Percentiles rank a stretch among this genome's conserved stretches.
Evolutionary conservation across 2,329 filamentous ascomycete species (phyloP).

Genomic region (Knoxdaviesia capensis): DNA sequence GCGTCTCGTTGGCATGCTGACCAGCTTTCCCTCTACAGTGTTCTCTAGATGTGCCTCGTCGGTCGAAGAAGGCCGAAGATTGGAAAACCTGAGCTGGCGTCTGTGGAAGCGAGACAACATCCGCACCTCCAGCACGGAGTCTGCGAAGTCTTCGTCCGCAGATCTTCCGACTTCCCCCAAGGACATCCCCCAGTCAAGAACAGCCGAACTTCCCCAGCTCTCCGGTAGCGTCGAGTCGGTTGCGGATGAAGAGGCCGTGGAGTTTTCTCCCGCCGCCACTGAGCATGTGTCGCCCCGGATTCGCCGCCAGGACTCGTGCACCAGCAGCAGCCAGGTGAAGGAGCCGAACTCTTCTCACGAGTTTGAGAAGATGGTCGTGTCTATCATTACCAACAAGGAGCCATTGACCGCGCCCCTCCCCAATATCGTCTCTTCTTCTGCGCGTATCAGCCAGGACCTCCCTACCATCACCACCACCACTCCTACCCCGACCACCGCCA

Average conservation of each 20-base stretch:
- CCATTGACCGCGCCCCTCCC: slow-evolving; percentile 36
- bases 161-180: slow-evolving; percentile 22
- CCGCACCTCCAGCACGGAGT: slow-evolving; percentile 50
- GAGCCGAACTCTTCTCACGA: slow-evolving; percentile 64
- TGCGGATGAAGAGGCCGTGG: slow-evolving; percentile 41
- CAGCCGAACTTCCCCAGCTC: slow-evolving; percentile 45
- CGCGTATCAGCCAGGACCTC: background rate
- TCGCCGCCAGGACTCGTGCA: slow-evolving; percentile 49
- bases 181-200: slow-evolving; percentile 23
- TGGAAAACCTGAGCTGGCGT: slow-evolving; percentile 93
- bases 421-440: slow-evolving; percentile 3
- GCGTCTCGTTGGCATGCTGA: slow-evolving; percentile 11
- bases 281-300: slow-evolving; percentile 48
- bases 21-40: slow-evolving; percentile 28
- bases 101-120: slow-evolving; percentile 89
- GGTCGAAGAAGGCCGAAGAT: slow-evolving; percentile 73
- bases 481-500: slow-evolving; percentile 9
- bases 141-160: slow-evolving; percentile 17
- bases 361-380: slow-evolving; percentile 83
- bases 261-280: slow-evolving; percentile 31
- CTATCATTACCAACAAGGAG: slow-evolving; percentile 77
- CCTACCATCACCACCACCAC: background rate
- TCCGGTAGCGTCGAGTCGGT: slow-evolving; percentile 62
- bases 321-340: slow-evolving; percentile 44
- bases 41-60: slow-evolving; percentile 90